These are phyloP conservation scores for Zangia roseola DNA, from an alignment of 768 basidiomycete genomes.

Conservation along the genomic window DNA sequence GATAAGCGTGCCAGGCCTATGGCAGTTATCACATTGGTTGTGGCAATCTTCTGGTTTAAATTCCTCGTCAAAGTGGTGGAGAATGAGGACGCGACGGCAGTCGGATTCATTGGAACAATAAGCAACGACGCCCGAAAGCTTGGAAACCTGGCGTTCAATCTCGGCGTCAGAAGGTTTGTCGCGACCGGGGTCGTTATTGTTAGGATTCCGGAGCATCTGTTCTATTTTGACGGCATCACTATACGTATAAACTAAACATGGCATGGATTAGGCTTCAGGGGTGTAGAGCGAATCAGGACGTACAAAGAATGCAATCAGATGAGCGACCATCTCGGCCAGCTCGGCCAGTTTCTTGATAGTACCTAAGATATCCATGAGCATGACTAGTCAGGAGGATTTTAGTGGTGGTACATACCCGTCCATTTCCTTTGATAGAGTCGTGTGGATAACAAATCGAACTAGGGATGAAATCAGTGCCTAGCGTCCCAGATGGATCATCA, in stretches of 20 bases:
- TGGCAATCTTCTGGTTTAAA: constrained; percentile 70
- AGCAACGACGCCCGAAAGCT: constrained; percentile 65
- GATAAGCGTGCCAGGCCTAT: constrained; percentile 43
- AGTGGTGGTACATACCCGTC: constrained; percentile 58
- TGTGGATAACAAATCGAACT: constrained; percentile 94
- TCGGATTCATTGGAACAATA: constrained; percentile 81
- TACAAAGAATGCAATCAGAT: constrained; percentile 87
- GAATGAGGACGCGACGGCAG: constrained; percentile 85
- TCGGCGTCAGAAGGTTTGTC: constrained; percentile 42
- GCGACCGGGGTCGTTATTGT: constrained; percentile 36
- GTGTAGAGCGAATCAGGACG: constrained; percentile 25
- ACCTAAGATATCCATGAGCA: constrained; percentile 40
- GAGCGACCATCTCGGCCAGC: constrained; percentile 88
- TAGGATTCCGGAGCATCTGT: constrained; percentile 59
- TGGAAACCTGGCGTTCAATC: constrained; percentile 64
- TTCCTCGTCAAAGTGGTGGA: constrained; percentile 83
- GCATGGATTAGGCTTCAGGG: neutral
- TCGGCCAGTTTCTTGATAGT: constrained; percentile 96
- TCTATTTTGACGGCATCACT: constrained; percentile 55
- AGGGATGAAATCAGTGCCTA: constrained; percentile 4
- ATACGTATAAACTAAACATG: constrained; percentile 58
- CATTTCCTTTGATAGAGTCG: constrained; percentile 76
- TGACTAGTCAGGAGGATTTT: neutral
- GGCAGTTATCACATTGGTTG: constrained; percentile 82
- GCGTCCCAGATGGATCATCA: neutral